Evolutionary conservation across 2,329 filamentous ascomycete genomes (phyloP).

Genomic region (Juglanconis sp.): DNA sequence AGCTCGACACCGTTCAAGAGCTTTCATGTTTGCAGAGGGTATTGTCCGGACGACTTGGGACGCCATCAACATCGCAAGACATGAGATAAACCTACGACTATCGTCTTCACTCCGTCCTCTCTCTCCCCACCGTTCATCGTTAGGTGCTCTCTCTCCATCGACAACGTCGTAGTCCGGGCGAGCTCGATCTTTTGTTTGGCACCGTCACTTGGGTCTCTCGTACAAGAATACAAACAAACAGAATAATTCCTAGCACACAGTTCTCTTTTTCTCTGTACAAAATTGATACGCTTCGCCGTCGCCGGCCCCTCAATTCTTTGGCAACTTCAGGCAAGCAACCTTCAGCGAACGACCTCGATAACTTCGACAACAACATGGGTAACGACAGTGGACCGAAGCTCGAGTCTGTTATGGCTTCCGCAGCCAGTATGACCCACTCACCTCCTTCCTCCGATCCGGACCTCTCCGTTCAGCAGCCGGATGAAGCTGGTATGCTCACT

Average conservation of each 20-base stretch:
- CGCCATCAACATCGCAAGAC: not conserved
- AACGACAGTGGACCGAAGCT: constrained; percentile 18
- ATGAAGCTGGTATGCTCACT: constrained; percentile 19
- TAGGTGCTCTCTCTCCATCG: no score
- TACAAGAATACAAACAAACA: no score
- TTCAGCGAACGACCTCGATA: no score
- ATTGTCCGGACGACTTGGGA: not conserved
- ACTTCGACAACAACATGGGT: constrained; percentile 3
- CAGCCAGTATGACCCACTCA: constrained; percentile 11
- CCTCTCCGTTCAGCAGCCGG: constrained; percentile 9
- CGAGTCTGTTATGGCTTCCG: constrained; percentile 13
- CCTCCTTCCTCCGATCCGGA: constrained; percentile 14
- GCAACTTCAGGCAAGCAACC: no score
- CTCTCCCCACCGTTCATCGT: no score
- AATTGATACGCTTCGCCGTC: no score
- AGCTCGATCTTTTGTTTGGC: no score
- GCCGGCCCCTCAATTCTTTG: not conserved
- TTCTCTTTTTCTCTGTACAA: no score
- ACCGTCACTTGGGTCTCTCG: no score
- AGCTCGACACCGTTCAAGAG: not conserved
- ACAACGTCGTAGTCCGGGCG: no score
- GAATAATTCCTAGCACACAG: no score
- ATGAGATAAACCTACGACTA: not conserved
- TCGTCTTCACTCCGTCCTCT: not conserved
- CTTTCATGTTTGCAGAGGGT: not conserved